phyloP scores from a whole-genome alignment of 108 stramenopile genomes.

The Mayamaea pseudoterrestris region DNA sequence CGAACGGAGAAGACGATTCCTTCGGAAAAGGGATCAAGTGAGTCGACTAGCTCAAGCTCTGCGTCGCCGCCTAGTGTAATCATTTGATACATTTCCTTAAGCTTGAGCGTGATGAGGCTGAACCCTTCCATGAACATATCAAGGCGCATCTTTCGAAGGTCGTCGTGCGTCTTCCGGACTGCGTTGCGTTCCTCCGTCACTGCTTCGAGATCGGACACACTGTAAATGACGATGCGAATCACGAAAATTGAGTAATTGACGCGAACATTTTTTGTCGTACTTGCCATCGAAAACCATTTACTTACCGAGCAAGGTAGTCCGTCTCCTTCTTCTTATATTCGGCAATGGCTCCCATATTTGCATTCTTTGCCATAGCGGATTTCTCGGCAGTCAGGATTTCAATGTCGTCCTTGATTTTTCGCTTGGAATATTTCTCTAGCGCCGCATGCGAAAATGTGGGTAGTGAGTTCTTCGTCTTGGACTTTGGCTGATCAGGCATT shows the following conservation, averaged over 20 bases:
- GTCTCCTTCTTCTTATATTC: conserved; percentile 89
- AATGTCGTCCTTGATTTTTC: conserved; percentile 64
- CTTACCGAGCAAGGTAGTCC: conserved; percentile 75
- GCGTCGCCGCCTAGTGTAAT: conserved; percentile 99
- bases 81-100: conserved; percentile 99
- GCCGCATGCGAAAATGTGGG: conserved; percentile 32
- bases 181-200: conserved; percentile 78
- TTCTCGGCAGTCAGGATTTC: conserved; percentile 61
- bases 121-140: conserved; percentile 99
- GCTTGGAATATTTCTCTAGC: conserved; percentile 43
- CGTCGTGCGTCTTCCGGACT: conserved; percentile 79
- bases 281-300: conserved; percentile 1
- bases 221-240: conserved; percentile 5
- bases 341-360: conserved; percentile 88
- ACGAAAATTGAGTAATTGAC: neutral
- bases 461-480: conserved; percentile 15
- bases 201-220: conserved; percentile 83
- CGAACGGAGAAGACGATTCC: conserved; percentile 96
- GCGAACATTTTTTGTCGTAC: neutral
- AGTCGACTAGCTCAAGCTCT: conserved; percentile 97
- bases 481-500: conserved; percentile 7
- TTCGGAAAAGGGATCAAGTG: conserved; percentile 97
- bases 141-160: conserved; percentile 85
- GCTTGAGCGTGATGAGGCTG: conserved; percentile 86
- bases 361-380: conserved; percentile 71